Base-by-base conservation (phyloP, 352 stramenopile genomes). In the Pythium phragmitis region DNA sequence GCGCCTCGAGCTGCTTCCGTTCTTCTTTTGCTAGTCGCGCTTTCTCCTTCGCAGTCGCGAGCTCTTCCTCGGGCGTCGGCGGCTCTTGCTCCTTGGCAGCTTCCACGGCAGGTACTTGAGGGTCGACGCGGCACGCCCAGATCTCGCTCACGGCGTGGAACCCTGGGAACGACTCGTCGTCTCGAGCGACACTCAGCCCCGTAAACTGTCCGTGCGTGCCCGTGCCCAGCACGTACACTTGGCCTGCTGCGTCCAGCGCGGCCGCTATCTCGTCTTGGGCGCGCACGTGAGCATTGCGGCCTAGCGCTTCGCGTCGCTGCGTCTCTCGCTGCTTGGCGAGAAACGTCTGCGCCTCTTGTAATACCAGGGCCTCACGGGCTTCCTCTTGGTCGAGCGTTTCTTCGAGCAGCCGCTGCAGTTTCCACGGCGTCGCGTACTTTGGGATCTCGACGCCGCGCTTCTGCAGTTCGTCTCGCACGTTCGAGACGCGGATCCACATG, bases 211-310 rank as follows among this genome's bases (percentile, higher is more conserved):
- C 47, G 50, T 87, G 84, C 57, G 82, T 85, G 12, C 93, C 93
- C 2, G 75, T 78, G 0, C 94, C 94, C 48, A 98, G 89, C 13
- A 98, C 74, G 63, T 98, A 98, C 13, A 98, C 90, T 66, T 97
- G 90, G 0, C 95, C 94, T 1, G 91, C 93, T 8, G 89, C 85
- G 62, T 98, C 94, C 17, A 98, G 68, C 11, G 91, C 91, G 5
- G 77, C 80, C 0, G 77, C 78, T 5, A 98, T 75, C 28, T 98
- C 91, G 36, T 93, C 77, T 50, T 96, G 77, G 11, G 84, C 83
- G 2, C 92, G 77, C 28, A 93, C 58, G 13, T 83, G 60, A 4
- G 89, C 91, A 34, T 80, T 78, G 17, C 57, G 49, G 3, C 70
- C 75, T n/a, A 88, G 62, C 46, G 72, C 36, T 46, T 82, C 66